Evolutionary conservation across 805 yeast species (phyloP), one percentile per base, ranked within the genome.

Genomic region (Yamadazyma olivae): DNA sequence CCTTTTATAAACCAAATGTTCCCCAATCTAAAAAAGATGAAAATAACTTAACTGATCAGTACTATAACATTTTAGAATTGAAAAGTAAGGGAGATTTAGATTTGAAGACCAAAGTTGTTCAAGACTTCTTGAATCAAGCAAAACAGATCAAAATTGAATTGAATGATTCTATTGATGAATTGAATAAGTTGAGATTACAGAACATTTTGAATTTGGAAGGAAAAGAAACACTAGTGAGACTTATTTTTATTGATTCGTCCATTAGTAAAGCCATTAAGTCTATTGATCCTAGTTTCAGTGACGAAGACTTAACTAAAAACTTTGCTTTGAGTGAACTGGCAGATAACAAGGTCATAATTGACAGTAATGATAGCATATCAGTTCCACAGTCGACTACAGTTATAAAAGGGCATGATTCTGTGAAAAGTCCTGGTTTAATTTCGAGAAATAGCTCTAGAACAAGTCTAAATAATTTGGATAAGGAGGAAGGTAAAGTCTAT

Each of bases 141-240:
- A 49, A 42, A 28, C 45, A 40, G 17, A 60, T 64, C 20, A 56
- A 67, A 29, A 39, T 22, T 3, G 60, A 63, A 34, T 47, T 67
- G 33, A 51, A 50, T 34, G 49, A 48, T 14, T 55, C 68, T 0
- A 58, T 65, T 42, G 74, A 71, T 43, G 77, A 76, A 35, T 60
- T 87, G 46, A 71, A 80, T 50, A 70, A 71, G 33, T 68, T 81
- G 40, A 79, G 83, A 50, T 65, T 71, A 33, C 64, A 71, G 23
- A 72, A 71, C 26, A 71, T 74, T 42, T 64, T 87, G 43, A 78
- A 74, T 17, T 43, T 77, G 9, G 80, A 81, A 46, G 95, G 89
- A 23, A 84, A 85, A 54, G 95, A 88, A 53, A 72, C 83, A 14
- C 61, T 87, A 27, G 65, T 88, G 21, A 66, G 90, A 44, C 70